Evolutionary conservation across 768 basidiomycete species (phyloP).

Genomic region (Butyriboletus loyo): DNA sequence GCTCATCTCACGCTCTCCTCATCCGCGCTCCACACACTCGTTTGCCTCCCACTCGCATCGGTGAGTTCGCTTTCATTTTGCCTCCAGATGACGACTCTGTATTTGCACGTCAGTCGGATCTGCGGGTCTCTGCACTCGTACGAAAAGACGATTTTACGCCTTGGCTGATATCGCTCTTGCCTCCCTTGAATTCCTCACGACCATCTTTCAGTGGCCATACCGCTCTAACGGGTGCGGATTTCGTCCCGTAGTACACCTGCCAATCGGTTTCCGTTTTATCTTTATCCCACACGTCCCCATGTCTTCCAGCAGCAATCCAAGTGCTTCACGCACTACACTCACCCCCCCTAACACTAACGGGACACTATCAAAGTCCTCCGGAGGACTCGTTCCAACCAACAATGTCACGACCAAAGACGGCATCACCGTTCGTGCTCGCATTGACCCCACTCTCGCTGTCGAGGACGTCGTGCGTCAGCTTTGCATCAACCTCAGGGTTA

Average conservation of each 20-base stretch:
- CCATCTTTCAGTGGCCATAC: conserved; percentile 1
- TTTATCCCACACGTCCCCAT: conserved; percentile 12
- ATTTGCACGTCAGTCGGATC: conserved; percentile 68
- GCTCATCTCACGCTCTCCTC: conserved; percentile 2
- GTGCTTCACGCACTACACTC: conserved; percentile 28
- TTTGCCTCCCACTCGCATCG: conserved; percentile 1
- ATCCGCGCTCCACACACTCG: neutral
- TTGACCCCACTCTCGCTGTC: conserved; percentile 80
- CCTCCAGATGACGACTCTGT: conserved; percentile 40
- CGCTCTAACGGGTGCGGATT: neutral
- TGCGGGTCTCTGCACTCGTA: conserved; percentile 14
- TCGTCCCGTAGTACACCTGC: neutral
- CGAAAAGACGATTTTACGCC: conserved; percentile 40
- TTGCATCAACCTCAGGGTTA: conserved; percentile 76
- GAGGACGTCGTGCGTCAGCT: conserved; percentile 83
- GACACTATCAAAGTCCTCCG: conserved; percentile 38
- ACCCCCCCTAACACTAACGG: conserved; percentile 32
- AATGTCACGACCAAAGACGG: conserved; percentile 78
- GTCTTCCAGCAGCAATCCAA: conserved; percentile 29
- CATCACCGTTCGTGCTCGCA: conserved; percentile 73
- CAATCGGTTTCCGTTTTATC: neutral
- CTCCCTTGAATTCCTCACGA: conserved; percentile 3
- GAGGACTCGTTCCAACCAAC: conserved; percentile 72
- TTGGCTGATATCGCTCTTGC: conserved; percentile 36
- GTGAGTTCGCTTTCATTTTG: conserved; percentile 15